These are phyloP conservation scores for Beauveria asiatica DNA, from an alignment of 2,329 filamentous ascomycete genomes.

Conservation along the genomic window DNA sequence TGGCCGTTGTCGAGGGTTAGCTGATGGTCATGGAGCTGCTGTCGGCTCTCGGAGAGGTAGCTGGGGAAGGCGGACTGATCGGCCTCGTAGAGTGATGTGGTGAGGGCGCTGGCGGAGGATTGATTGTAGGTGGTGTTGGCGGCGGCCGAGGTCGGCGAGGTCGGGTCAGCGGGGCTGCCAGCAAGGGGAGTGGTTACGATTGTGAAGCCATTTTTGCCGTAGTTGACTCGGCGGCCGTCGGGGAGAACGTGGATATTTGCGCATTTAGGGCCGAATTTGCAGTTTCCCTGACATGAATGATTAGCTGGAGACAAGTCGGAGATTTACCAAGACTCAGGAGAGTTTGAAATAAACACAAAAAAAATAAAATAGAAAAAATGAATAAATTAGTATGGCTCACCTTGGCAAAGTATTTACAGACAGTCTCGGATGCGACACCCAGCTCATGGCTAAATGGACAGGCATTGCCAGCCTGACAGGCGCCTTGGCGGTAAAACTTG, in stretches of 20 bases:
- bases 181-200: constrained; percentile 53
- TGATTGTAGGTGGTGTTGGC: constrained; percentile 37
- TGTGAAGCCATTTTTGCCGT: constrained; percentile 59
- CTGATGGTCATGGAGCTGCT: constrained; percentile 37
- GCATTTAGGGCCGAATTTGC: constrained; percentile 97
- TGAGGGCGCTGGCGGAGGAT: constrained; percentile 60
- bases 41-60: constrained; percentile 33
- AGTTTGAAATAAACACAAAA: neutral
- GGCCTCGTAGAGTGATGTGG: constrained; percentile 41
- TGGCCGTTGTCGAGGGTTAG: constrained; percentile 47
- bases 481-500: constrained; percentile 97
- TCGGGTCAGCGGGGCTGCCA: constrained; percentile 50
- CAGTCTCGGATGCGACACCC: constrained; percentile 72
- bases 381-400: constrained; percentile 38
- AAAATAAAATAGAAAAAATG: too few relatives aligned
- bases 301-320: neutral
- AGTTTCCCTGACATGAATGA: constrained; percentile 65
- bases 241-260: constrained; percentile 92
- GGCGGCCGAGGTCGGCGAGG: constrained; percentile 32
- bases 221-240: constrained; percentile 86
- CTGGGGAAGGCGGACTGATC: constrained; percentile 30
- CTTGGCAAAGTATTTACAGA: constrained; percentile 99
- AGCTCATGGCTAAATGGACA: constrained; percentile 96
- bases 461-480: constrained; percentile 90
- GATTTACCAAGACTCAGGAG: neutral